Base-by-base conservation (phyloP, 1,284 basidiomycete genomes). In the Apiotrichum porosum region DNA sequence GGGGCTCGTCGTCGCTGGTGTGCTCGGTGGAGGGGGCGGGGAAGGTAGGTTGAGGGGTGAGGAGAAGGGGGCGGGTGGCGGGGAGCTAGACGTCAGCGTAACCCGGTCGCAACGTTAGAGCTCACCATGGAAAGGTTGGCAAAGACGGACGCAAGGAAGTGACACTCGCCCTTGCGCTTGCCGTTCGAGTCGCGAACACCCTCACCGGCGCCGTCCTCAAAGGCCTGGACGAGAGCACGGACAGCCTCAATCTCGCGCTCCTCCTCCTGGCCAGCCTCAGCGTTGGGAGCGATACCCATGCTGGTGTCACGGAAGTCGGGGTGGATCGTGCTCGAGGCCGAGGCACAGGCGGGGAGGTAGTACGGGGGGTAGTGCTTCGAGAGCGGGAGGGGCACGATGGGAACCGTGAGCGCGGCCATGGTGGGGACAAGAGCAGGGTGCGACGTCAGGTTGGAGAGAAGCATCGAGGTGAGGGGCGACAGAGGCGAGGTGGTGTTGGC, bases 391-490 rank as follows among this genome's bases (percentile, higher is more conserved):
- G 68, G 74, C 15, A 89, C 76, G 41, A 91, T 76, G 2, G 82
- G 74, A 41, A 93, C 77, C 47, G 80, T 81, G 28, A 93, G 75
- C 3, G 78, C 76, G 4, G 93, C 76, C 10, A 97, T 74, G 2
- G 78, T 71, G 3, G 82, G 76, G 54, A 86, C 85, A 41, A 87
- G 80, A 0, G 80, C 75, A 5, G 88, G 79, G 44, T 88, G 83
- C 13, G 88, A 82, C 14, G 91, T 90, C 36, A 97, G 77, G 73
- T 99, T 99, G 17, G 93, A 97, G 6, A 98, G 80, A 1, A 98
- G 79, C 95, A 99, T 98, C 26, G 89, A 83, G 1, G 92, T 91
- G 10, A 97, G 81, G 75, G 97, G 94, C 26, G 92, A 90, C 17
- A 97, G 83, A 44, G 88, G 82, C 4, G 93, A 85, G 54, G 86